Conservation (phyloP, 495 filamentous ascomycete species). For the Acidiella bohemica region DNA sequence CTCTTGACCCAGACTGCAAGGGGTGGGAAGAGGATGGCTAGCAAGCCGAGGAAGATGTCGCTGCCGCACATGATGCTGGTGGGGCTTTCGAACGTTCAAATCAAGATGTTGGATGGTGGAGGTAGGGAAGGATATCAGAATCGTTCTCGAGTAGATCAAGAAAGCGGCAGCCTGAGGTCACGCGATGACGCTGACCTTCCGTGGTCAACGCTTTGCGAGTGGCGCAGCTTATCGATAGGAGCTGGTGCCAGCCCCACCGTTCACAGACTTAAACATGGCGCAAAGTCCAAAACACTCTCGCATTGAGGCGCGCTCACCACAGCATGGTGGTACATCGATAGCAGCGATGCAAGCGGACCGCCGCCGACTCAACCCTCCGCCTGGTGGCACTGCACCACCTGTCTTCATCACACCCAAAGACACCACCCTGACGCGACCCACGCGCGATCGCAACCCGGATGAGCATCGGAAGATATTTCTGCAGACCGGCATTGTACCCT, state of each 20-base stretch:
- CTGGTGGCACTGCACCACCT: slow-evolving; percentile 61
- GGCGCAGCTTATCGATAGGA: slow-evolving; percentile 3
- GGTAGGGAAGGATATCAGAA: too few relatives aligned
- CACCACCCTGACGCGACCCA: slow-evolving; percentile 28
- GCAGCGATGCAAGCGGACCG: slow-evolving; percentile 45
- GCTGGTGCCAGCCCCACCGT: neutral
- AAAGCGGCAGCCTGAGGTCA: slow-evolving; percentile 1
- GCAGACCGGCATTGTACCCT: slow-evolving; percentile 82
- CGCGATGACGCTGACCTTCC: neutral
- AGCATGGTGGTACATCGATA: neutral
- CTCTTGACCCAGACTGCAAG: slow-evolving; percentile 81
- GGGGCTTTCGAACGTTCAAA: neutral
- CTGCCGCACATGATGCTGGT: slow-evolving; percentile 44
- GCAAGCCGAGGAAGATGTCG: slow-evolving; percentile 76
- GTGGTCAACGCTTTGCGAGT: neutral
- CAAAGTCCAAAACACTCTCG: too few relatives aligned
- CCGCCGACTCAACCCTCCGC: slow-evolving; percentile 80
- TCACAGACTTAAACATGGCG: too few relatives aligned
- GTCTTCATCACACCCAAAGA: slow-evolving; percentile 41
- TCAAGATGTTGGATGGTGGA: too few relatives aligned
- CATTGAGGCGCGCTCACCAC: too few relatives aligned
- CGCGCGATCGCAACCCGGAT: slow-evolving; percentile 29
- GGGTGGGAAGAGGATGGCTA: slow-evolving; percentile 89
- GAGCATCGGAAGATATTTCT: slow-evolving; percentile 37
- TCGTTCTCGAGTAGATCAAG: neutral